Base-by-base conservation (phyloP, 176 grass and related monocot genomes). In the Rhipidocladum racemiflorum region DNA sequence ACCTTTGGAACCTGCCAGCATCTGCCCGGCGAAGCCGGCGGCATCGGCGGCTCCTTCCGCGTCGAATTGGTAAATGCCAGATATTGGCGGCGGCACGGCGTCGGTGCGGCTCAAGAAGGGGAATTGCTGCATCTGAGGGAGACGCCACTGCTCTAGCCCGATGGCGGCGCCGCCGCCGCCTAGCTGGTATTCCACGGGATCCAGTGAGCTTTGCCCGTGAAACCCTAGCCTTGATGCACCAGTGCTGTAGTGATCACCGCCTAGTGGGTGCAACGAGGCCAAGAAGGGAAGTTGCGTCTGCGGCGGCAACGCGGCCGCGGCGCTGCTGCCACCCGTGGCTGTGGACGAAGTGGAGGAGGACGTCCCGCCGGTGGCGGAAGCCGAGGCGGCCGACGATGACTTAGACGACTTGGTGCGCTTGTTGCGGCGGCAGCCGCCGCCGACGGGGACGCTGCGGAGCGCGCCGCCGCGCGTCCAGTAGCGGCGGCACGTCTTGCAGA, bases 401-500 rank as follows among this genome's bases (percentile, higher is more conserved):
- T 84, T 87, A 8, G 91, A 83, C 1, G 94, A 97, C 74, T 97
- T 97, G 72, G 54, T 82, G 90, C 94, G 89, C 83, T 94, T 94
- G 87, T 97, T 97, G 36, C 94, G 92, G 80, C 94, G 94, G 77
- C 85, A 97, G 17, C 94, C 92, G 27, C 94, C 94, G 0, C 94
- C 94, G 2, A 97, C 94, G 10, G 94, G 94, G 27, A 97, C 92
- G 90, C 60, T 97, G 10, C 94, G 85, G 53, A 97, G 92, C 8
- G 92, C 77, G 48, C 94, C 94, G 12, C 94, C 94, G 55, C 88
- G 90, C 1, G 92, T 97, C 94, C 94, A 97, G 86, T 97, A 97
- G 23, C 94, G 94, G 62, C 94, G 94, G 80, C 94, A 97, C 56
- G 91, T 94, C 87, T 97, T 97, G 91, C 94, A 97, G 85, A 94